These are phyloP conservation scores for Fusarium buxicola DNA, from an alignment of 2,329 filamentous ascomycete species.

Conservation along the genomic window DNA sequence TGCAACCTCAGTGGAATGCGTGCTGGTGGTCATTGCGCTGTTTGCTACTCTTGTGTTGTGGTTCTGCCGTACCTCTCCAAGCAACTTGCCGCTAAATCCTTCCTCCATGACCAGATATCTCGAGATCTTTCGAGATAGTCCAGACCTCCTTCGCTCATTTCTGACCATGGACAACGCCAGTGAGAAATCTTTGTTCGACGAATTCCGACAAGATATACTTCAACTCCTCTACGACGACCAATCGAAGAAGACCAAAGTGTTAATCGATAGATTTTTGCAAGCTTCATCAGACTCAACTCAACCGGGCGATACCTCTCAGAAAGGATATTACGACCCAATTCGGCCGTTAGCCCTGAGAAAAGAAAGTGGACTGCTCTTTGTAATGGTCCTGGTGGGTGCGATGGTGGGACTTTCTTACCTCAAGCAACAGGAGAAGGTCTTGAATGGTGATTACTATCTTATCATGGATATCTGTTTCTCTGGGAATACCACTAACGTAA, in stretches of 20 bases:
- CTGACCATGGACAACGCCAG: constrained; percentile 15
- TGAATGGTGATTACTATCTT: constrained; percentile 35
- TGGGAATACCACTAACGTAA: neutral
- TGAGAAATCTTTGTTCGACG: constrained; percentile 12
- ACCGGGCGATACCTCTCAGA: too few relatives aligned
- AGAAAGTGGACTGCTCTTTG: constrained; percentile 32
- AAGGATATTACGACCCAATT: constrained; percentile 43
- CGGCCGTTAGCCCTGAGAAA: constrained; percentile 38
- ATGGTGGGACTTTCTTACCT: constrained; percentile 38
- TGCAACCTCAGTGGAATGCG: constrained; percentile 45
- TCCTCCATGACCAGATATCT: constrained; percentile 40
- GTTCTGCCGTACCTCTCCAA: constrained; percentile 5
- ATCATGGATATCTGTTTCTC: neutral
- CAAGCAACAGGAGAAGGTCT: constrained; percentile 33
- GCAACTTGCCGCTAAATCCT: constrained; percentile 42
- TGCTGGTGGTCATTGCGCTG: constrained; percentile 41
- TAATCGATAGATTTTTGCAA: neutral
- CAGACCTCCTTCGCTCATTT: constrained; percentile 11
- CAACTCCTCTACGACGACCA: constrained; percentile 17
- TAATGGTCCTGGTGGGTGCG: constrained; percentile 15
- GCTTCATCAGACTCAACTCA: too few relatives aligned
- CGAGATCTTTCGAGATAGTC: constrained; percentile 37
- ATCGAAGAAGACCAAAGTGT: neutral
- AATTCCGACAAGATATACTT: constrained; percentile 30
- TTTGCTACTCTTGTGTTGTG: constrained; percentile 23